Evolutionary conservation across 176 grass and related monocot genomes (phyloP).

Genomic region (Carex kokanica): DNA sequence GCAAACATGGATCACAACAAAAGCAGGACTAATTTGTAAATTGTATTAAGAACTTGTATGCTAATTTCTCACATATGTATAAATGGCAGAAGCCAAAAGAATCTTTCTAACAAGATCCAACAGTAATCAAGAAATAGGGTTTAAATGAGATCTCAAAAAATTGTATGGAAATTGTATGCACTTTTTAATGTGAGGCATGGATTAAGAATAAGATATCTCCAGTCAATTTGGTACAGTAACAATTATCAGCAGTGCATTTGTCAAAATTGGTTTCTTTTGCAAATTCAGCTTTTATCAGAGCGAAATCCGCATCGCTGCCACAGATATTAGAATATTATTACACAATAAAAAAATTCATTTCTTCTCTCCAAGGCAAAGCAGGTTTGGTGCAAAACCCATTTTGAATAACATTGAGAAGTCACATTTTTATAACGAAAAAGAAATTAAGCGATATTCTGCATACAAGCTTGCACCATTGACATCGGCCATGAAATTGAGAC

Average conservation of each 20-base stretch:
- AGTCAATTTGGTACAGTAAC: neutral
- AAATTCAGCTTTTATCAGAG: neutral
- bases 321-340: neutral
- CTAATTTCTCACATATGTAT: neutral
- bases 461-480: neutral
- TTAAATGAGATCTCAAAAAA: neutral
- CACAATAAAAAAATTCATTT: conserved; percentile 1
- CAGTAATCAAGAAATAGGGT: neutral
- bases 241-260: neutral
- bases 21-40: neutral
- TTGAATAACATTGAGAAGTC: neutral
- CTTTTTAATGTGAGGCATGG: neutral
- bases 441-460: neutral
- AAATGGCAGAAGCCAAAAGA: neutral
- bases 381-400: neutral
- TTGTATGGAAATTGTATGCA: neutral
- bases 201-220: neutral
- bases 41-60: neutral
- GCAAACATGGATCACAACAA: neutral
- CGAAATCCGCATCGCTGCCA: neutral
- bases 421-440: neutral
- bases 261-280: neutral
- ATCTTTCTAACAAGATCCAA: neutral
- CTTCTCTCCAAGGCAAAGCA: neutral
- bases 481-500: conserved; percentile 2